Evolutionary conservation across 805 yeast species (phyloP).

Genomic region (Wickerhamomyces xylosicus): DNA sequence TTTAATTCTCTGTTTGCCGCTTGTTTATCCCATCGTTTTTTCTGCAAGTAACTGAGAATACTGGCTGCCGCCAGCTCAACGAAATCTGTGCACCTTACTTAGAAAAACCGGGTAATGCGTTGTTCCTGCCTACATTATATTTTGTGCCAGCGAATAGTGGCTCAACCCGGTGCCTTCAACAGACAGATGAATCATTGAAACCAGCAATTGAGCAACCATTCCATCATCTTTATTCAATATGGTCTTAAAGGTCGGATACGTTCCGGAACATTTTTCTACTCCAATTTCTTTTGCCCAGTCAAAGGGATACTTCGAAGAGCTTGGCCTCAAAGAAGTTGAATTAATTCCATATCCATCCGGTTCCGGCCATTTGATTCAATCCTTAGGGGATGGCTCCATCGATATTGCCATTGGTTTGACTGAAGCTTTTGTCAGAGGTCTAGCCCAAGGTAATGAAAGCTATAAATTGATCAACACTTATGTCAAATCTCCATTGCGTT

Average conservation of each 20-base stretch:
- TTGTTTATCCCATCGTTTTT: too few species aligned
- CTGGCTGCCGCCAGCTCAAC: too few species aligned
- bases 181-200: too few species aligned
- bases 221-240: conserved; percentile 2
- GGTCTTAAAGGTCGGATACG: conserved; percentile 56
- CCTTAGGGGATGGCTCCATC: conserved; percentile 50
- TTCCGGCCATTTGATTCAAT: conserved; percentile 75
- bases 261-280: conserved; percentile 89
- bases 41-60: too few species aligned
- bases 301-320: conserved; percentile 42
- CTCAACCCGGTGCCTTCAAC: too few species aligned
- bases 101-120: too few species aligned
- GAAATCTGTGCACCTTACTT: too few species aligned
- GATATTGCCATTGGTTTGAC: conserved; percentile 85
- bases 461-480: conserved; percentile 73
- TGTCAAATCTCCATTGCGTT: conserved; percentile 77
- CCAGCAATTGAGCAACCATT: too few species aligned
- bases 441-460: conserved; percentile 39
- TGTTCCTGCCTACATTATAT: too few species aligned
- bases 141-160: too few species aligned
- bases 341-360: conserved; percentile 73
- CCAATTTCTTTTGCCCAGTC: conserved; percentile 66
- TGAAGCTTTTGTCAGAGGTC: conserved; percentile 81
- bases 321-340: conserved; percentile 41
- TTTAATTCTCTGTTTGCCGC: too few species aligned